Evolutionary conservation across 2,329 filamentous ascomycete species (phyloP), one percentile per base, ranked within the genome.

Genomic region (Nothophaeocryptopus gaeumannii): DNA sequence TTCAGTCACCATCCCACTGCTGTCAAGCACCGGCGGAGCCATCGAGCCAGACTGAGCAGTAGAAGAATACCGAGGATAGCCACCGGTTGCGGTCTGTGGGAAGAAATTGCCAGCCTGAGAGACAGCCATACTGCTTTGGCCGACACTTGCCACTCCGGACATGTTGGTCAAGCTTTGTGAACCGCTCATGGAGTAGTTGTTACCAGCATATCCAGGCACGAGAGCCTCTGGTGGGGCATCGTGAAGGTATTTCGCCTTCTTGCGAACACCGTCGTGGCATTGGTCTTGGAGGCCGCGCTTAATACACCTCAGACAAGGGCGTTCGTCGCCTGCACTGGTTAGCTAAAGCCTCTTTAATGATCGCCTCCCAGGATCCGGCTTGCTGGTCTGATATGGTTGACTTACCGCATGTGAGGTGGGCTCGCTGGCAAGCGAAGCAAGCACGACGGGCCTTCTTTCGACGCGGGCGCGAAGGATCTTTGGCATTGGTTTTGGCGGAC

Each of bases 241-340:
- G 66, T 97, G 91, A 49, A 99, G 86, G 70, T 99, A 99, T 71
- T 99, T 99, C 45, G 93, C 93, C 78, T 97, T 99, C 73, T 99
- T 99, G 56, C 93, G 86, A 44, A 97, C 90, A 46, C 93, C 93
- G 67, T 99, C 93, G 70, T 96, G 90, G 66, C 93, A 99, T 54
- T 83, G 83, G 68, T 96, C 90, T 63, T 90, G 88, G 15, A 97
- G 81, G 39, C 89, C 89, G 62, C 93, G 86, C 72, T 96, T 96
- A 62, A 97, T 89, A 70, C 93, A 99, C 64, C 93, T 80, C 65
- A 90, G 83, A 68, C 93, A 99, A 45, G 93, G 93, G 61, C 93
- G 82, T 70, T 99, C 92, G 69, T 99, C 93, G 64, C 92, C 93
- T 97, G 66, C 44, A 55, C 39, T 42, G 26, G 26, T 57, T 33